These are phyloP conservation scores for Sphagnurus paluster DNA, from an alignment of 1,284 basidiomycete genomes.

Conservation along the genomic window DNA sequence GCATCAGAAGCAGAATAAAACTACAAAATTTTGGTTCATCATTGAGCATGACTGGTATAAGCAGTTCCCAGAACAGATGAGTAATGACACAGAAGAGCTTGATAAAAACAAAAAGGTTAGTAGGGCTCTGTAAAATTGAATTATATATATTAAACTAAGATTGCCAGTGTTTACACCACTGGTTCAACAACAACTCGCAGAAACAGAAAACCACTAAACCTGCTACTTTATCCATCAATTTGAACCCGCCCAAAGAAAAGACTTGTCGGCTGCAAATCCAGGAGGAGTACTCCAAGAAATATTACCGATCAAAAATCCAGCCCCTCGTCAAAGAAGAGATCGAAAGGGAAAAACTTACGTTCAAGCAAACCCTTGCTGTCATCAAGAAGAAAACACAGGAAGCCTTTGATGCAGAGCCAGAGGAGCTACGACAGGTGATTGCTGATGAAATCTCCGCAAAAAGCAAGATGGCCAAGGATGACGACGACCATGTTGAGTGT, in stretches of 20 bases:
- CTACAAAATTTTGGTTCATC: neutral
- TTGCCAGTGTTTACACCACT: neutral
- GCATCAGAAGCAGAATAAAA: neutral
- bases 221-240: neutral
- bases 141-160: no score
- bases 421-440: neutral
- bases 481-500: neutral
- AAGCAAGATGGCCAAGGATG: neutral
- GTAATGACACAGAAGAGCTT: no score
- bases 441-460: neutral
- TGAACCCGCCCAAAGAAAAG: neutral
- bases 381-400: neutral
- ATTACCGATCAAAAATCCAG: neutral
- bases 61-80: neutral
- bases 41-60: neutral
- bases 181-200: neutral
- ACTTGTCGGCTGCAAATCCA: neutral
- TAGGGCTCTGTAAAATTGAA: no score
- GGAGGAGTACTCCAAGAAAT: conserved; percentile 2
- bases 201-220: neutral
- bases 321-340: neutral
- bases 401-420: neutral
- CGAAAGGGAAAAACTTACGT: neutral
- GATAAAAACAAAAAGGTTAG: no score
- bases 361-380: neutral